Conservation (phyloP, 345 rosid species). For the Cochlearia excelsa region DNA sequence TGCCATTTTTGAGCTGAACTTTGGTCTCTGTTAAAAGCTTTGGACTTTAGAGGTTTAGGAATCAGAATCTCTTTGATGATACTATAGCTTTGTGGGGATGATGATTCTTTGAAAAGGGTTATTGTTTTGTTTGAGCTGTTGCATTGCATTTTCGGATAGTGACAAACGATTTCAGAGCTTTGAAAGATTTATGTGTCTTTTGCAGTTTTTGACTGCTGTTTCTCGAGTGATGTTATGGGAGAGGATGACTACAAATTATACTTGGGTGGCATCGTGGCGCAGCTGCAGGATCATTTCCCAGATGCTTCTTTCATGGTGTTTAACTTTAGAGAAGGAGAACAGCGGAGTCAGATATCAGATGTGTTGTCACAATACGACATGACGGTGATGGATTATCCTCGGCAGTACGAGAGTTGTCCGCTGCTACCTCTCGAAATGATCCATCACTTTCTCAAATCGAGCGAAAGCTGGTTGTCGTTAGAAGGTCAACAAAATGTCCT, state of each 20-base stretch:
- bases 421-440: slow-evolving; percentile 89
- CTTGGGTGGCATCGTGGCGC: slow-evolving; percentile 91
- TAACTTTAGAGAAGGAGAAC: slow-evolving; percentile 94
- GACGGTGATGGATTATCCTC: slow-evolving; percentile 99
- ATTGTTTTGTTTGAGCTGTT: slow-evolving; percentile 12
- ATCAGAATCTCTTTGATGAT: slow-evolving; percentile 28
- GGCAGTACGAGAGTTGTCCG: slow-evolving; percentile 83
- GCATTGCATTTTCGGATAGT: slow-evolving; percentile 16
- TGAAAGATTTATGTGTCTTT: slow-evolving; percentile 7
- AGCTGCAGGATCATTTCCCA: slow-evolving; percentile 88
- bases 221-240: slow-evolving; percentile 86
- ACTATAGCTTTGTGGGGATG: slow-evolving; percentile 15
- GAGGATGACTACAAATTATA: slow-evolving; percentile 92
- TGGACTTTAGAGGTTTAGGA: slow-evolving; percentile 24
- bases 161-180: not conserved
- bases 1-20: slow-evolving; percentile 28
- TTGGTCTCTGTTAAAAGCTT: slow-evolving; percentile 14
- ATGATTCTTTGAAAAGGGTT: not conserved
- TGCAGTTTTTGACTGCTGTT: slow-evolving; percentile 98
- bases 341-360: slow-evolving; percentile 82
- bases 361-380: slow-evolving; percentile 83
- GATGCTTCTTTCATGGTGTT: slow-evolving; percentile 98
- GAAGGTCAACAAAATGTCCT: slow-evolving; percentile 94
- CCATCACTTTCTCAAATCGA: slow-evolving; percentile 82
- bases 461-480: slow-evolving; percentile 92